phyloP scores from a whole-genome alignment of 2,329 filamentous ascomycete genomes.

The Simplicillium aogashimaense region DNA sequence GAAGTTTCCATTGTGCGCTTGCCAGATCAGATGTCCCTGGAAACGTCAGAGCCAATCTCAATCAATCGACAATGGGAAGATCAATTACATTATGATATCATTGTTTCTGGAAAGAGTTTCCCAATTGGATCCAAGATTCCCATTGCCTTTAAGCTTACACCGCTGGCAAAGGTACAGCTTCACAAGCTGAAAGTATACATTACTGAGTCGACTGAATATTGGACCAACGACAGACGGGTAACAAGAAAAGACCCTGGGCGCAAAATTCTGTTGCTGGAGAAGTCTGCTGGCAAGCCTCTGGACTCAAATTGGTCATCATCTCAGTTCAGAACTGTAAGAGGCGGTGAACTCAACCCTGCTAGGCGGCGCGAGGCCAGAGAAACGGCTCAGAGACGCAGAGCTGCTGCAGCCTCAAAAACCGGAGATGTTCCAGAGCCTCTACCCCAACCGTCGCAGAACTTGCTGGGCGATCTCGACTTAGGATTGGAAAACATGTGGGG shows the following conservation, averaged over 20 bases:
- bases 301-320: slow-evolving; percentile 66
- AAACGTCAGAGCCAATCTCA: slow-evolving; percentile 87
- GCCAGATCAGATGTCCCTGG: slow-evolving; percentile 77
- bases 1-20: slow-evolving; percentile 79
- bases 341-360: slow-evolving; percentile 59
- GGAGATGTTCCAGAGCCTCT: slow-evolving; percentile 28
- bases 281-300: slow-evolving; percentile 69
- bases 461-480: slow-evolving; percentile 70
- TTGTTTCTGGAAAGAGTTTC: slow-evolving; percentile 93
- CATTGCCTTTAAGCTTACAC: slow-evolving; percentile 89
- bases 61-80: slow-evolving; percentile 94
- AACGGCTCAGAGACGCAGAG: slow-evolving; percentile 38
- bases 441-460: slow-evolving; percentile 52
- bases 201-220: slow-evolving; percentile 86
- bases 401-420: slow-evolving; percentile 38
- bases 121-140: slow-evolving; percentile 80
- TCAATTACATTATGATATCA: slow-evolving; percentile 89
- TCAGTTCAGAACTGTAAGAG: slow-evolving; percentile 65
- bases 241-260: slow-evolving; percentile 75
- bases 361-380: slow-evolving; percentile 38
- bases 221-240: slow-evolving; percentile 74
- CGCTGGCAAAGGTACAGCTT: slow-evolving; percentile 84
- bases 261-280: slow-evolving; percentile 82
- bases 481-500: slow-evolving; percentile 65
- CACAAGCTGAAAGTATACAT: slow-evolving; percentile 88